Base-by-base conservation (phyloP, 208 protist species). In the Strigomonas culicis region DNA sequence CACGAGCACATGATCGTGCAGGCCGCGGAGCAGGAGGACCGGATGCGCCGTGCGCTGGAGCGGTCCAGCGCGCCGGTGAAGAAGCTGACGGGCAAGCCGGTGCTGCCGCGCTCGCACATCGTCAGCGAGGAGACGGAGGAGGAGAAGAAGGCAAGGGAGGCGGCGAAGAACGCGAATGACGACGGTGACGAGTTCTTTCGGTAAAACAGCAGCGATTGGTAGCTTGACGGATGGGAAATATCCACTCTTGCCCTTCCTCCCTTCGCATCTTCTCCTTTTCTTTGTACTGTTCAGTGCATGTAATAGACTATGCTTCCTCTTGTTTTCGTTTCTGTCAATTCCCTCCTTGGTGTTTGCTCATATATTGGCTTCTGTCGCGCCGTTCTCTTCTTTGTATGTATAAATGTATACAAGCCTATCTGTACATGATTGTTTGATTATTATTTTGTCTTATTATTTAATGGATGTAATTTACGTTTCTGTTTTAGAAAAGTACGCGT, bases 21-120 rank as follows among this genome's bases (percentile, higher is more conserved):
- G 63, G 74, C 74, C 17, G 55, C 59, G 51, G 84, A 92, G 72
- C 78, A 84, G 59, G 91, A 96, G 67, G 80, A 95, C 66, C 80
- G 78, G 8, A 92, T 80, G 50, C 69, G 63, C 21, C 69, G 78
- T 4, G 82, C 83, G 1, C 74, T 92, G 59, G 84, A 93, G 75
- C 84, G 92, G 7, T 90, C 86, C 25, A 82, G 90, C 69, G 90
- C 86, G 8, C 82, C 93, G 15, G 82, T 94, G 25, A 80, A 88
- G 28, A 66, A 79, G 61, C 74, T 67, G 34, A 73, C 72, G 0
- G 90, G 90, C 22, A 96, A 95, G 68, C 88, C 80, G 15, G 81
- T 97, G 6, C 81, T 95, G 57, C 86, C 74, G 55, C 82, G 93
- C 39, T 97, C 93, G 15, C 82, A 83, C 44, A 59, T 81, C 11